Percentiles rank a stretch among this genome's conserved stretches.
Evolutionary conservation across 2,329 filamentous ascomycete genomes (phyloP).

Genomic region (Penicillium sp.): DNA sequence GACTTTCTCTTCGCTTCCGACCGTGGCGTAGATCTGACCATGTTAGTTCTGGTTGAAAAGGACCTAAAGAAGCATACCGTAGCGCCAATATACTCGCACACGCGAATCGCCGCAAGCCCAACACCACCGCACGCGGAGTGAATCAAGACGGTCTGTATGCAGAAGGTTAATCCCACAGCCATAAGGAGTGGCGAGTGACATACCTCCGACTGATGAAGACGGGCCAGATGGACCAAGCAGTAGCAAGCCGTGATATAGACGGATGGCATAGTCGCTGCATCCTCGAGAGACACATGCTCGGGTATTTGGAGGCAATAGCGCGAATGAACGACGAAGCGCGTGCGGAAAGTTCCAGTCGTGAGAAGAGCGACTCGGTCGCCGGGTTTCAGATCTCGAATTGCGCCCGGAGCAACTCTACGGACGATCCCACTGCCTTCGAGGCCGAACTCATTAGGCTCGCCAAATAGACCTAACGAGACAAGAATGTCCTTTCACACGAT

Average conservation of each 20-base stretch:
- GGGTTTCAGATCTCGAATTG: slow-evolving; percentile 26
- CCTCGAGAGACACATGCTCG: background rate
- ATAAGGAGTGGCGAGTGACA: background rate
- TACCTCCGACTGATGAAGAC: slow-evolving; percentile 28
- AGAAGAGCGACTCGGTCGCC: slow-evolving; percentile 36
- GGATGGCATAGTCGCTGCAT: slow-evolving; percentile 3
- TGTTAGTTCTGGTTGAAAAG: background rate
- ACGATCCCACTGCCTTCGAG: slow-evolving; percentile 39
- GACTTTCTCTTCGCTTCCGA: slow-evolving; percentile 29
- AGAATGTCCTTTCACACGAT: slow-evolving; percentile 32
- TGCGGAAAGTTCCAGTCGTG: background rate
- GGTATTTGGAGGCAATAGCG: background rate
- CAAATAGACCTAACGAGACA: slow-evolving; percentile 38
- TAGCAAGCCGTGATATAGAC: background rate
- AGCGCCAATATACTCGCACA: slow-evolving; percentile 29
- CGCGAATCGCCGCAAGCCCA: slow-evolving; percentile 28
- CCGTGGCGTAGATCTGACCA: slow-evolving; percentile 28
- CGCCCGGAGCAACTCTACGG: slow-evolving; percentile 28
- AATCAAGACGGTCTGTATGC: slow-evolving; percentile 30
- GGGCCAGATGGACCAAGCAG: slow-evolving; percentile 28
- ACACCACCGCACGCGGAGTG: slow-evolving; percentile 35
- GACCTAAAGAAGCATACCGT: slow-evolving; percentile 10
- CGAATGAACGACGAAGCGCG: background rate
- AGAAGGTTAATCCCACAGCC: too few relatives aligned
- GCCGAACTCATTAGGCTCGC: slow-evolving; percentile 30